Conservation (phyloP, 495 filamentous ascomycete genomes). For the Hyaloscypha variabilis region DNA sequence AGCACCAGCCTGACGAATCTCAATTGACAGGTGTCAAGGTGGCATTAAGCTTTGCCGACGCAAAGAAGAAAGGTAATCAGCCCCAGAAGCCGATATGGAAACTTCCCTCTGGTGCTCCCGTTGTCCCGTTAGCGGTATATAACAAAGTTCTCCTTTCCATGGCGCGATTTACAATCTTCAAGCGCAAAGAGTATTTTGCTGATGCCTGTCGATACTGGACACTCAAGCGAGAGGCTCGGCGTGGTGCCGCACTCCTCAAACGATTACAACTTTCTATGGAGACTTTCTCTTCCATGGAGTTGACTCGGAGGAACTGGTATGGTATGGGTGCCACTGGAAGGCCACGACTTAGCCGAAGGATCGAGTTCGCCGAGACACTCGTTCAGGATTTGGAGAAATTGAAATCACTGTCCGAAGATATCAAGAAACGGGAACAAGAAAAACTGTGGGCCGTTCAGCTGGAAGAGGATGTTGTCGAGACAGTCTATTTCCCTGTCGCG, state of each 20-base stretch:
- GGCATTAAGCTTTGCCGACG: conserved; percentile 66
- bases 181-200: conserved; percentile 86
- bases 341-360: conserved; percentile 74
- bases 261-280: conserved; percentile 92
- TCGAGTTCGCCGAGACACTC: conserved; percentile 82
- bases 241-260: conserved; percentile 90
- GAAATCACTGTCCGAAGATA: conserved; percentile 63
- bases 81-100: conserved; percentile 82
- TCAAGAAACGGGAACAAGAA: conserved; percentile 70
- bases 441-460: conserved; percentile 78
- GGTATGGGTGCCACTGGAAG: conserved; percentile 86
- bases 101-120: conserved; percentile 90
- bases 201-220: conserved; percentile 98
- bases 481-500: conserved; percentile 85
- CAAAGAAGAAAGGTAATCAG: conserved; percentile 72
- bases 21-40: conserved; percentile 56
- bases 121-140: conserved; percentile 85
- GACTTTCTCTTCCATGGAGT: conserved; percentile 93
- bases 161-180: conserved; percentile 76
- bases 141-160: conserved; percentile 80
- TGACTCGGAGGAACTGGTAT: conserved; percentile 89
- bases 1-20: conserved; percentile 57
- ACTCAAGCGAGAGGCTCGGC: conserved; percentile 87
- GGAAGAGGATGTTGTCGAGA: conserved; percentile 77
- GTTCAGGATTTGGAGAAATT: conserved; percentile 76